Evolutionary conservation across 129 eudicot genomes (phyloP).

Genomic region (Saussurea involucrata): DNA sequence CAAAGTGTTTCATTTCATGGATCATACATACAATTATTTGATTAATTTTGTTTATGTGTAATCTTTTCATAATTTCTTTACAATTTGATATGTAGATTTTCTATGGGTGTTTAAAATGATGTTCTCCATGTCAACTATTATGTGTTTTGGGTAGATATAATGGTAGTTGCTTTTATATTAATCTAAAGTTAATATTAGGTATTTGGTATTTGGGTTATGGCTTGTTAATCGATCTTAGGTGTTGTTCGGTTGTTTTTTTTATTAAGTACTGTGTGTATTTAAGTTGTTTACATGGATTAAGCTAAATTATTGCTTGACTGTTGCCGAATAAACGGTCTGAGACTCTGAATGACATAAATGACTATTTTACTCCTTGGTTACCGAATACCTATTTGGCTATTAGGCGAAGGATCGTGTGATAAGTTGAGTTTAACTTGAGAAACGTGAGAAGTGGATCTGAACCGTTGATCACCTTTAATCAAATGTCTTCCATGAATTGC

Average conservation of each 20-base stretch:
- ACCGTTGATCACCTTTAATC: no score
- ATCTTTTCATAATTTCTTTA: not conserved
- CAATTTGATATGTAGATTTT: not conserved
- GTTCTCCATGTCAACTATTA: not conserved
- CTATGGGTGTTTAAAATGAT: not conserved
- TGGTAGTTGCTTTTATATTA: not conserved
- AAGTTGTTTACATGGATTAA: not conserved
- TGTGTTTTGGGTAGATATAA: not conserved
- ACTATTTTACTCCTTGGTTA: not conserved
- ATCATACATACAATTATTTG: not conserved
- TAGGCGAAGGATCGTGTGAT: no score
- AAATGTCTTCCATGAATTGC: no score
- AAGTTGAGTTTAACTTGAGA: no score
- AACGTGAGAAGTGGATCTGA: no score
- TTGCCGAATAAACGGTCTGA: not conserved
- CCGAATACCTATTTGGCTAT: not conserved
- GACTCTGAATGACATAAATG: not conserved
- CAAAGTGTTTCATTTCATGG: slow-evolving; percentile 13
- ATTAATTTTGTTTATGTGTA: slow-evolving; percentile 20
- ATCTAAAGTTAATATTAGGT: not conserved
- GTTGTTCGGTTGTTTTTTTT: not conserved
- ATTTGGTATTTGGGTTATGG: not conserved
- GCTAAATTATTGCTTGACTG: not conserved
- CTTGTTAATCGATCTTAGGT: not conserved
- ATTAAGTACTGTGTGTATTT: not conserved